A percentile compares a stretch with the other conserved stretches of the same genome.
Evolutionary conservation across 176 grass and related monocot genomes (phyloP).

Genomic region (Oryza meyeriana): DNA sequence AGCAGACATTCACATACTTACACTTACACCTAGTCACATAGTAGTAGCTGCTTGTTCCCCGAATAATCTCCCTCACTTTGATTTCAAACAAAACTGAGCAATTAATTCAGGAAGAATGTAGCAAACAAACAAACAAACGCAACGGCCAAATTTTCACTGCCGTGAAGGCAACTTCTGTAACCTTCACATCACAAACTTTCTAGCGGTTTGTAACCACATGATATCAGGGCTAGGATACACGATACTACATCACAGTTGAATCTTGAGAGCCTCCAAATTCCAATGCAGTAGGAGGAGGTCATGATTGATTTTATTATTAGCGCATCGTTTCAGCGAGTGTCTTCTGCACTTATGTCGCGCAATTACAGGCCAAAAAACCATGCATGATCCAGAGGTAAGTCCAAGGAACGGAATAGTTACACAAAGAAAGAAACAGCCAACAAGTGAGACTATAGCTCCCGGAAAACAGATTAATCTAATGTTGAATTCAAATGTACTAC

Average conservation of each 20-base stretch:
- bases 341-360: neutral
- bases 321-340: neutral
- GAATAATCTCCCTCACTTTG: neutral
- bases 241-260: neutral
- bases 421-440: neutral
- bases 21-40: neutral
- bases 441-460: neutral
- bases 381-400: neutral
- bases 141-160: neutral
- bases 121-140: neutral
- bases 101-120: neutral
- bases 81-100: conserved; percentile 1
- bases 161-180: neutral
- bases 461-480: neutral
- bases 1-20: neutral
- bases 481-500: neutral
- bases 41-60: neutral
- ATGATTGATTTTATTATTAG: neutral
- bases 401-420: neutral
- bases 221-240: neutral
- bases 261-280: neutral
- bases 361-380: neutral
- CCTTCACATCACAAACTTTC: neutral
- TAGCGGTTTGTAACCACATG: neutral
- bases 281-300: neutral